Evolutionary conservation across 2,329 filamentous ascomycete genomes (phyloP).

Genomic region (Sclerotinia minor): DNA sequence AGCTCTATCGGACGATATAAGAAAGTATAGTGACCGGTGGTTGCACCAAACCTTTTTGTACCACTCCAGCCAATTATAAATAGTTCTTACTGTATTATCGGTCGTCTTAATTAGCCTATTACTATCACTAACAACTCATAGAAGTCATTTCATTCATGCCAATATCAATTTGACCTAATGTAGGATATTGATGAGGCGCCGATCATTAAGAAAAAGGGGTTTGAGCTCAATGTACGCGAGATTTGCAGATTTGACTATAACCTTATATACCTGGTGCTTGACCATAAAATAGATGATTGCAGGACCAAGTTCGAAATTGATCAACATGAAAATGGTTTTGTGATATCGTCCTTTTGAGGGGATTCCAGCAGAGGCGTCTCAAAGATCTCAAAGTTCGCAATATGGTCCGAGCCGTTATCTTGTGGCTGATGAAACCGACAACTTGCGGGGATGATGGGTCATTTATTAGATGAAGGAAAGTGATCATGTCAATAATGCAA

Average conservation of each 20-base stretch:
- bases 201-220: neutral
- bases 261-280: neutral
- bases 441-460: constrained; percentile 4
- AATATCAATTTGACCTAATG: neutral
- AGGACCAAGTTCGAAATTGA: neutral
- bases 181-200: neutral
- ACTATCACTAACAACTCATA: neutral
- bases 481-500: neutral
- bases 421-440: constrained; percentile 9
- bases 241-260: neutral
- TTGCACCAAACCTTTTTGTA: neutral
- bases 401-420: constrained; percentile 5
- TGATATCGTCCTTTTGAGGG: neutral
- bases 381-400: neutral
- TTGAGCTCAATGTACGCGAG: constrained; percentile 8
- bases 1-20: neutral
- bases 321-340: neutral
- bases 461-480: neutral
- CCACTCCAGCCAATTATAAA: neutral
- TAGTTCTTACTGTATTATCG: constrained; percentile 6
- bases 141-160: neutral
- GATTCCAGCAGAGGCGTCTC: neutral
- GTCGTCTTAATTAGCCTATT: constrained; percentile 14
- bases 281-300: neutral
- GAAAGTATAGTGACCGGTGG: neutral